Percentiles rank a stretch among this genome's conserved stretches.
phyloP scores from a whole-genome alignment of 371 early-diverging fungal species.

The Smittium culicis region DNA sequence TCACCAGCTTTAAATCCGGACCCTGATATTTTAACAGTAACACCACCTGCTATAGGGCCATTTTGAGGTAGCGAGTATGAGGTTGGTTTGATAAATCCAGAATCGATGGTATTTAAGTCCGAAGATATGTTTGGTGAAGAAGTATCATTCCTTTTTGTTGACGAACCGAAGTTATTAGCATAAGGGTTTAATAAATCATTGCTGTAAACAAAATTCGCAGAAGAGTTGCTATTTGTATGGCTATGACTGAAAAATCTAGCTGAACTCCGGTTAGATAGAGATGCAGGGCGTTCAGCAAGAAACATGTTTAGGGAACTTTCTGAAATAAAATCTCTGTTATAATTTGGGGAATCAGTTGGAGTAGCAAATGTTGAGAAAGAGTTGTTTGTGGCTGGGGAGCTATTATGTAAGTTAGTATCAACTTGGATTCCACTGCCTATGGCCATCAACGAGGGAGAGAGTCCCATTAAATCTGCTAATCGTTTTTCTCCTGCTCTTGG shows the following conservation, averaged over 20 bases:
- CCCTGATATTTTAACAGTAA: not conserved
- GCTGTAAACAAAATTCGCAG: not conserved
- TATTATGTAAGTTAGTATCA: not conserved
- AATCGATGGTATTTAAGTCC: not conserved
- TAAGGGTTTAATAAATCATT: not conserved
- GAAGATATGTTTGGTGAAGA: not conserved
- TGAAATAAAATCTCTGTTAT: not conserved
- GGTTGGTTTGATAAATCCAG: constrained; percentile 25
- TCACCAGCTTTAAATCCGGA: not conserved
- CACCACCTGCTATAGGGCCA: constrained; percentile 12
- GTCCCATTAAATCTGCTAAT: constrained; percentile 20
- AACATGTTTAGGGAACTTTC: not conserved
- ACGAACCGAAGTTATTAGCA: not conserved
- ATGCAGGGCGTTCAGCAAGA: not conserved
- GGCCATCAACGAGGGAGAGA: constrained; percentile 28
- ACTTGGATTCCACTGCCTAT: not conserved
- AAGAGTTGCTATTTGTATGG: constrained; percentile 21
- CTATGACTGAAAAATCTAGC: constrained; percentile 14
- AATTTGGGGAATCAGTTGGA: not conserved
- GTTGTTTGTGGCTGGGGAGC: not conserved
- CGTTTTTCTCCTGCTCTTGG: constrained; percentile 19
- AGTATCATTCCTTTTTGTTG: constrained; percentile 1
- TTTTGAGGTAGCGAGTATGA: constrained; percentile 24
- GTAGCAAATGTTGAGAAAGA: not conserved
- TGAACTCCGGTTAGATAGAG: constrained; percentile 11